phyloP scores from a whole-genome alignment of 2,329 filamentous ascomycete species.

The Plenodomus tracheiphilus region DNA sequence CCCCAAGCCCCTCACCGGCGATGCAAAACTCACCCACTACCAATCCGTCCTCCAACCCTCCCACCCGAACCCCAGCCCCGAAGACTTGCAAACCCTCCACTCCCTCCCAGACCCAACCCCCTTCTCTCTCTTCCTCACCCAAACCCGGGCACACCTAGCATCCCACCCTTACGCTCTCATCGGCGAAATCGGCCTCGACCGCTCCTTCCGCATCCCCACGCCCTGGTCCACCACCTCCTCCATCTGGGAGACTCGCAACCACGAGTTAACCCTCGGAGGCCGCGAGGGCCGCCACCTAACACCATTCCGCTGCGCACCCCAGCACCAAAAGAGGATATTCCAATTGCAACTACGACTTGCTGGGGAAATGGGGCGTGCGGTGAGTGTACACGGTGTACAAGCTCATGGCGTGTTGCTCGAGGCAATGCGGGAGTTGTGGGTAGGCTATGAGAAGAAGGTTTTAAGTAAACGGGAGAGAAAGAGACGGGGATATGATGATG shows the following conservation, averaged over 20 bases:
- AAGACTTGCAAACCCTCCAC: slow-evolving; percentile 49
- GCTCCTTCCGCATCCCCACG: slow-evolving; percentile 72
- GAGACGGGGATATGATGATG: slow-evolving; percentile 24
- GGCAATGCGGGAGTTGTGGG: slow-evolving; percentile 67
- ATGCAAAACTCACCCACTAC: slow-evolving; percentile 63
- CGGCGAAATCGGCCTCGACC: slow-evolving; percentile 79
- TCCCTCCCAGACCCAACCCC: slow-evolving; percentile 63
- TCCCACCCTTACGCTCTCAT: slow-evolving; percentile 66
- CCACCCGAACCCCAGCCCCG: slow-evolving; percentile 24
- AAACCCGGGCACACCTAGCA: slow-evolving; percentile 61
- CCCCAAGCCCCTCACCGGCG: slow-evolving; percentile 39
- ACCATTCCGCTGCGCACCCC: slow-evolving; percentile 67
- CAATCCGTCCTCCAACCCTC: slow-evolving; percentile 63
- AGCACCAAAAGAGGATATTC: slow-evolving; percentile 70
- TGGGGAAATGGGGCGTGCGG: slow-evolving; percentile 65
- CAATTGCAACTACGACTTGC: slow-evolving; percentile 71
- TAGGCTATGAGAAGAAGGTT: slow-evolving; percentile 67
- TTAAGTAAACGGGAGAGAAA: slow-evolving; percentile 61
- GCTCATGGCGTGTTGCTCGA: slow-evolving; percentile 73
- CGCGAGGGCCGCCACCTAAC: slow-evolving; percentile 70
- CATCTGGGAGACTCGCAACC: slow-evolving; percentile 50
- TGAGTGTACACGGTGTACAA: slow-evolving; percentile 75
- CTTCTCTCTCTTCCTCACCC: slow-evolving; percentile 60
- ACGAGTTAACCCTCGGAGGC: slow-evolving; percentile 66
- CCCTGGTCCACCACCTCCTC: slow-evolving; percentile 49